phyloP scores from a whole-genome alignment of 345 rosid species.

The Heritiera fomes region DNA sequence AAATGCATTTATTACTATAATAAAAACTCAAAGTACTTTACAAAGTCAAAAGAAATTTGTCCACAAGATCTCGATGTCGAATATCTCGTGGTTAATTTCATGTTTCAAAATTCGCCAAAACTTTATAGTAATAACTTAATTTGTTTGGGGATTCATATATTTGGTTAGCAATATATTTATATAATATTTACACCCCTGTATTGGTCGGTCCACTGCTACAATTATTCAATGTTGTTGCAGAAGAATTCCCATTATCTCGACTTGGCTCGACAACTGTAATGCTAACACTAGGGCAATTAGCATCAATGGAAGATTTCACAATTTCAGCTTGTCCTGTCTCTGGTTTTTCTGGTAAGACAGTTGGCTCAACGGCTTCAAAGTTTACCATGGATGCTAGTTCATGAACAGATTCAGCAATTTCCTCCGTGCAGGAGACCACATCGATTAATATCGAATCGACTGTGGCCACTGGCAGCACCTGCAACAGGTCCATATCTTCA shows the following conservation, averaged over 20 bases:
- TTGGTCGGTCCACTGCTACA: not conserved
- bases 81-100: not conserved
- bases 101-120: not conserved
- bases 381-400: constrained; percentile 55
- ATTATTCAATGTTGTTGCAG: not conserved
- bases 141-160: not conserved
- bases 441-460: constrained; percentile 58
- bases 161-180: not conserved
- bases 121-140: not conserved
- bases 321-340: not conserved
- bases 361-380: constrained; percentile 36
- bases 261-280: not conserved
- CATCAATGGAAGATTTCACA: not conserved
- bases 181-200: constrained; percentile 4
- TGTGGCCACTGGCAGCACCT: constrained; percentile 47
- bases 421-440: constrained; percentile 45
- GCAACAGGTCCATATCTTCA: constrained; percentile 40
- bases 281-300: not conserved
- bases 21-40: not conserved
- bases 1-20: not conserved
- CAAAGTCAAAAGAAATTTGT: not conserved
- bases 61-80: not conserved
- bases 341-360: constrained; percentile 36
- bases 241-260: not conserved
- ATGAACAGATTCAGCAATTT: constrained; percentile 50